A percentile compares a stretch with the other conserved stretches of the same genome.
These are phyloP conservation scores for Aspergillus hiratsukae DNA, from an alignment of 2,329 filamentous ascomycete genomes.

Conservation along the genomic window DNA sequence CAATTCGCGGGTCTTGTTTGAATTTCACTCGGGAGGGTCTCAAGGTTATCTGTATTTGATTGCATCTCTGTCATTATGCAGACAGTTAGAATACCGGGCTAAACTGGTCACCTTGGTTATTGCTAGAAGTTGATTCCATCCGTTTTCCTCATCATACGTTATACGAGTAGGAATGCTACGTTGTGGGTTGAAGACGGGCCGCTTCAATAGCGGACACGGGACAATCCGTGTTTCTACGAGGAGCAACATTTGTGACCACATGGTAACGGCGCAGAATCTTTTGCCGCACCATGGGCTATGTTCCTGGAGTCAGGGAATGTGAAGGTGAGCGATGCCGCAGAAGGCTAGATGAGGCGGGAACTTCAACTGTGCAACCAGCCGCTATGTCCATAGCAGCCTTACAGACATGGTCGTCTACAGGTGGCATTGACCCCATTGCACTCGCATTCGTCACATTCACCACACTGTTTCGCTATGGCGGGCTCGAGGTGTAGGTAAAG, in stretches of 20 bases:
- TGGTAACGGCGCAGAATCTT: neutral
- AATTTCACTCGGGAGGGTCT: constrained; percentile 1
- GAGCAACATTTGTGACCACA: neutral
- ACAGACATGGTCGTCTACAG: neutral
- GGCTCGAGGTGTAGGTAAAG: neutral
- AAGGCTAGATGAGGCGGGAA: neutral
- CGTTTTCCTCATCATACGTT: neutral
- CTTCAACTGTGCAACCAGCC: neutral
- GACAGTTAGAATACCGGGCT: neutral
- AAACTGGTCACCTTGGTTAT: neutral
- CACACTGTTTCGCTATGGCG: neutral
- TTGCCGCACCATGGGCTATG: neutral
- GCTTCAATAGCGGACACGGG: neutral
- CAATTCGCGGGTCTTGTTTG: neutral
- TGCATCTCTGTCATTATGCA: neutral
- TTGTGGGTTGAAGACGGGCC: neutral
- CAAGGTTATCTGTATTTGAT: neutral
- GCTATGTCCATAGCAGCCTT: neutral
- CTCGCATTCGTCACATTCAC: neutral
- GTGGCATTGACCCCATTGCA: neutral
- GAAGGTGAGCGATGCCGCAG: neutral
- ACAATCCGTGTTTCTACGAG: neutral
- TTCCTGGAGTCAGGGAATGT: neutral
- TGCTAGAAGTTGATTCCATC: neutral
- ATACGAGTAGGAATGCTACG: neutral